These are phyloP conservation scores for Fraxinus anomala DNA, from an alignment of 257 asterid genomes.

Conservation along the genomic window DNA sequence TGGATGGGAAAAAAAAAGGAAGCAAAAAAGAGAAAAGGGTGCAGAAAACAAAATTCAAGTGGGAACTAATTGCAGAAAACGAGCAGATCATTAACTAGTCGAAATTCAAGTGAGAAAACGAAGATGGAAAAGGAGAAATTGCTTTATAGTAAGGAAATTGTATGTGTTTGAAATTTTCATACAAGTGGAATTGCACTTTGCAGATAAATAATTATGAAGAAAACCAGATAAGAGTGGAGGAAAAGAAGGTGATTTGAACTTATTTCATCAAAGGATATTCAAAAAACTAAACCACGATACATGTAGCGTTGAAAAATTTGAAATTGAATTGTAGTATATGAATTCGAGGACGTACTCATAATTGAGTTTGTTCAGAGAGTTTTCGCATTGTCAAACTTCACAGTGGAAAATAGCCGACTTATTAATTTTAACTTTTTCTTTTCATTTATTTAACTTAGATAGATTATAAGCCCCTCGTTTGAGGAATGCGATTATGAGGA, in stretches of 20 bases:
- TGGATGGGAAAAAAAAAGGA: not conserved
- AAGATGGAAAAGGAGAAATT: not conserved
- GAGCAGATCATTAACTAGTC: not conserved
- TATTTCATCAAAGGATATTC: too few relatives aligned
- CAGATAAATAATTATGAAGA: not conserved
- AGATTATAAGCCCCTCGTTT: too few relatives aligned
- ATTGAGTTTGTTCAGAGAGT: too few relatives aligned
- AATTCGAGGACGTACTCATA: too few relatives aligned
- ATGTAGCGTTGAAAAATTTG: too few relatives aligned
- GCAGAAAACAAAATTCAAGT: not conserved
- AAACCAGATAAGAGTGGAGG: not conserved
- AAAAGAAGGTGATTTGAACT: not conserved
- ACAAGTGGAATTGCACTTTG: not conserved
- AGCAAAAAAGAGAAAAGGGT: not conserved
- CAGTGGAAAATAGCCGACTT: too few relatives aligned
- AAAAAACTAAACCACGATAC: too few relatives aligned
- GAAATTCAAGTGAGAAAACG: slow-evolving; percentile 1
- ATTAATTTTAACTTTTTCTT: too few relatives aligned
- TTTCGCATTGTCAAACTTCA: too few relatives aligned
- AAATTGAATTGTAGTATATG: too few relatives aligned
- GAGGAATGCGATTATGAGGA: too few relatives aligned
- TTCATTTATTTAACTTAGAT: too few relatives aligned
- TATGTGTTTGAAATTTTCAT: not conserved
- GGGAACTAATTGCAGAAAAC: not conserved
- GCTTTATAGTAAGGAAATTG: not conserved